Percentiles rank a stretch among this genome's conserved stretches.
Evolutionary conservation across 2,329 filamentous ascomycete species (phyloP).

Genomic region (Exophiala bonariae): DNA sequence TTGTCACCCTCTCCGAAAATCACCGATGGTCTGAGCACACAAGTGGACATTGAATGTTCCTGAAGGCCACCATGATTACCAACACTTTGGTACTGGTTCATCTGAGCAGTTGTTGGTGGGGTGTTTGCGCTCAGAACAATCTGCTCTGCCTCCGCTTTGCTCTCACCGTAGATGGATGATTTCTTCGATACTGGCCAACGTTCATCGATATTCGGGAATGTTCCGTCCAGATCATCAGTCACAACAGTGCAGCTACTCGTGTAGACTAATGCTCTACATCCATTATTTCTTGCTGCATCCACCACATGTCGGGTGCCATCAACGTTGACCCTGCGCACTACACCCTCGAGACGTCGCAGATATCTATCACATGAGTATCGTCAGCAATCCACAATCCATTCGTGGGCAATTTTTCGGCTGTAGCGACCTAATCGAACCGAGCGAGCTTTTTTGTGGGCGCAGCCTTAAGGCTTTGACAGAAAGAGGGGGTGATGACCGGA

Average conservation of each 20-base stretch:
- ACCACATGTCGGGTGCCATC: slow-evolving; percentile 57
- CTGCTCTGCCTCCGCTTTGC: slow-evolving; percentile 42
- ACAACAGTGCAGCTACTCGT: slow-evolving; percentile 58
- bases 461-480: no score
- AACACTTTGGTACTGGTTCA: not conserved
- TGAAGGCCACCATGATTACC: slow-evolving; percentile 10
- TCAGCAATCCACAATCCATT: no score
- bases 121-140: slow-evolving; percentile 40
- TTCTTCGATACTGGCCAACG: slow-evolving; percentile 38
- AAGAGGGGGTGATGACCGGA: no score
- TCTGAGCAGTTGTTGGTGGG: not conserved
- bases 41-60: slow-evolving; percentile 34
- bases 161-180: slow-evolving; percentile 46
- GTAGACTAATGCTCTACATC: slow-evolving; percentile 54
- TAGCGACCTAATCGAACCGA: no score
- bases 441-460: no score
- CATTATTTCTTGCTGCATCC: slow-evolving; percentile 42
- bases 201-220: slow-evolving; percentile 41
- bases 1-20: slow-evolving; percentile 45
- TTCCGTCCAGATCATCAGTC: slow-evolving; percentile 47
- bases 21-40: slow-evolving; percentile 44
- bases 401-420: no score
- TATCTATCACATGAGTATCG: slow-evolving; percentile 23
- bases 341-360: slow-evolving; percentile 34
- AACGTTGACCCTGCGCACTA: slow-evolving; percentile 54